Evolutionary conservation across 2,329 filamentous ascomycete species (phyloP), one percentile per base, ranked within the genome.

Genomic region (Colletotrichum cuscutae): DNA sequence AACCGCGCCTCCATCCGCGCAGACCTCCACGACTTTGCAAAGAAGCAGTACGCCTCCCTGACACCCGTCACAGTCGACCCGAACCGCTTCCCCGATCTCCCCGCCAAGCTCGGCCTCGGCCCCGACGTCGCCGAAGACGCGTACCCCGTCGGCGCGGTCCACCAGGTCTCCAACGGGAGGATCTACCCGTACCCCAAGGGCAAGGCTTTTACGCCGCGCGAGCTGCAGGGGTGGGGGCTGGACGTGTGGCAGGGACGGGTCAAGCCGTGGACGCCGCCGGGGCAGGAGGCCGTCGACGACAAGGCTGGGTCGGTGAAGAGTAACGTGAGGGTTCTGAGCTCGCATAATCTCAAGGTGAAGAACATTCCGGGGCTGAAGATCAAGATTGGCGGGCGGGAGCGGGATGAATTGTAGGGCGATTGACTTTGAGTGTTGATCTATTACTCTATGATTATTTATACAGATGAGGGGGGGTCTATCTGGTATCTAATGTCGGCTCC

Each of bases 241-340:
- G 81, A 83, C 32, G 82, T 84, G 15, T 83, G 80, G 76, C 80
- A 83, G 64, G 82, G 80, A 4, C 75, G 79, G 7, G 73, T 83
- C 59, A 80, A 79, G 74, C 79, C 81, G 2, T 84, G 80, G 82
- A 77, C 75, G 26, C 78, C 78, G 42, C 76, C 78, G 1, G 80
- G 79, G 2, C 77, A 77, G 28, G 76, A 76, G 11, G 75, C 77
- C 2, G 75, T 74, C 12, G 75, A 77, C 26, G 75, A 78, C 1
- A 74, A 78, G 42, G 42, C 42, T 22, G 42, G 42, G 42, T 42
- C 37, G 37, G 72, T 75, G 1, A 74, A 71, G 1, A 77, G 78
- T 1, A 78, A 32, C 32, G 61, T 65, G 24, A 57, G 76, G 1
- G 74, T 78, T 42, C 76, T 76, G 26, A 77, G 77, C 1, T 77